phyloP scores from a whole-genome alignment of 148 eudicot genomes.

The Nyssa sinensis region DNA sequence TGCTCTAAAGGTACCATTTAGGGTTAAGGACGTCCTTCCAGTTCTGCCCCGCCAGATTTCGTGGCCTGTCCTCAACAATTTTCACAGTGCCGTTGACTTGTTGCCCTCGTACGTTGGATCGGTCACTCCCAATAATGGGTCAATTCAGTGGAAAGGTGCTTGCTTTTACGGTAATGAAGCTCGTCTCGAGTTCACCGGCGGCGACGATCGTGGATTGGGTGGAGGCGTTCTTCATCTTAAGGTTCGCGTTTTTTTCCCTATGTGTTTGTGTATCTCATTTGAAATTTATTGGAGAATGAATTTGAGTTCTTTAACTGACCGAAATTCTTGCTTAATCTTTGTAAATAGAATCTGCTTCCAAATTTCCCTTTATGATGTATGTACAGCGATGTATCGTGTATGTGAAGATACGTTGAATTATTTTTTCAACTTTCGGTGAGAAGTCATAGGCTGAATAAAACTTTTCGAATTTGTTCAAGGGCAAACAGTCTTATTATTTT shows the following conservation, averaged over 20 bases:
- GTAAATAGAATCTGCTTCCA: neutral
- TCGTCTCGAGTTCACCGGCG: conserved; percentile 49
- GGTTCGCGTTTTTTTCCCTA: conserved; percentile 33
- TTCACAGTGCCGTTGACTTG: conserved; percentile 85
- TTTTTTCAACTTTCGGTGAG: neutral
- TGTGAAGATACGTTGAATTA: neutral
- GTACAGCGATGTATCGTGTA: neutral
- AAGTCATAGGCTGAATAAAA: too few species aligned
- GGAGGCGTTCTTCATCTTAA: conserved; percentile 76
- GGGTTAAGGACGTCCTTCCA: conserved; percentile 75
- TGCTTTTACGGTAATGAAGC: conserved; percentile 76
- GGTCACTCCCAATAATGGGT: conserved; percentile 50
- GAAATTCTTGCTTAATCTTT: neutral
- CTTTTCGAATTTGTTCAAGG: neutral
- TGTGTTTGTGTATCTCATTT: neutral
- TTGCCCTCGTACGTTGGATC: conserved; percentile 84
- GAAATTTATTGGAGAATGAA: neutral
- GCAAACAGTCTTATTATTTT: neutral
- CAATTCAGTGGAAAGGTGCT: conserved; percentile 79
- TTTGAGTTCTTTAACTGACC: neutral
- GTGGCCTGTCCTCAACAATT: conserved; percentile 89
- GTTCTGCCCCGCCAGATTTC: conserved; percentile 77
- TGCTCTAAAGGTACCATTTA: conserved; percentile 72
- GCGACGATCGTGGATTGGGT: conserved; percentile 61
- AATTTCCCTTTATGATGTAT: too few species aligned